Base-by-base conservation (phyloP, 176 grass and related monocot genomes). In the Triticum turgidum region DNA sequence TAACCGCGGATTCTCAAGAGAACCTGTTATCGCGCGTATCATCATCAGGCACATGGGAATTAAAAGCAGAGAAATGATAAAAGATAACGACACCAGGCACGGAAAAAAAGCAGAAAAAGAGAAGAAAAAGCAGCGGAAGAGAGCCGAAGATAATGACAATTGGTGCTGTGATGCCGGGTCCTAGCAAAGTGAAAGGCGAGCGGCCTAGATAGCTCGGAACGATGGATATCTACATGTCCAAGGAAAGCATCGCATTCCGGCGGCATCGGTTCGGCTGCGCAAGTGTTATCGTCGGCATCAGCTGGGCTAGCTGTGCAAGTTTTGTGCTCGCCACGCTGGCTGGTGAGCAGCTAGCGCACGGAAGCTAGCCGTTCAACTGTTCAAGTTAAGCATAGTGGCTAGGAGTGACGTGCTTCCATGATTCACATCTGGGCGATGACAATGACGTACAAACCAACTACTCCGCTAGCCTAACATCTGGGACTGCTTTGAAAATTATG, bases 201-300 rank as follows among this genome's bases (percentile, higher is more conserved):
- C 5, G 11, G 34, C 68, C 6, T 24, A 24, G 59, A 0, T 62
- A 24, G 59, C 59, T 62, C 29, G 8, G 5, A 0, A 20, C 10
- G 73, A 9, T 22, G 1, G n/a, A 72, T 6, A 7, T 21, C 10
- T 29, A 29, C 13, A 29, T 18, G 22, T 9, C 24, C 73, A 56
- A 77, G 74, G 47, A 77, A 77, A 77, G 74, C 30, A 77, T 77
- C 74, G 9, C 17, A 49, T 76, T 75, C 44, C 25, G 4, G 4
- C 45, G 45, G 73, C 73, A 52, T 52, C 73, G 0, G 44, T 52
- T 47, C 14, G 5, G 49, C 49, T 52, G 49, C 1, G 49, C 49
- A 17, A 59, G 18, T 21, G 44, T 47, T 59, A 38, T 25, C 70
- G 6, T 69, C 22, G 18, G 58, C 58, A 61, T 61, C 58, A 61